phyloP scores from a whole-genome alignment of 441 rosid genomes.

The Arabidopsis lyrata region DNA sequence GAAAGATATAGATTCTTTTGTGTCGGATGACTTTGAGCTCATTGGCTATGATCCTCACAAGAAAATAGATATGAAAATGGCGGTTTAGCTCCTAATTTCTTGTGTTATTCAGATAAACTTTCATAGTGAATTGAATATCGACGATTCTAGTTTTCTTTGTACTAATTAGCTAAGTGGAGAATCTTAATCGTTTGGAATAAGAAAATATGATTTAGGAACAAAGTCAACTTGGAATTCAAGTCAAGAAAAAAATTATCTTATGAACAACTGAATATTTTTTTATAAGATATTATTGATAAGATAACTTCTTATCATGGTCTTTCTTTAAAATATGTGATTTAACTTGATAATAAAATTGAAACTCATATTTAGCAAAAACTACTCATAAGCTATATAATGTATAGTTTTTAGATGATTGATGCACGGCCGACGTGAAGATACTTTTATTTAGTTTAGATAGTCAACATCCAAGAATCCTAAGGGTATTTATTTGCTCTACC shows the following conservation, averaged over 20 bases:
- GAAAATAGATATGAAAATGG: conserved; percentile 73
- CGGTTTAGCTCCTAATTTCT: conserved; percentile 22
- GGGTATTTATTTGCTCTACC: conserved; percentile 4
- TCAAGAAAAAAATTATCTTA: background rate
- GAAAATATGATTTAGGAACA: background rate
- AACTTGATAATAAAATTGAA: background rate
- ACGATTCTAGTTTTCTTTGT: background rate
- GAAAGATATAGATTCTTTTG: conserved; percentile 67
- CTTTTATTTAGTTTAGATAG: conserved; percentile 16
- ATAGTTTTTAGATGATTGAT: conserved; percentile 8
- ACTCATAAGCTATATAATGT: background rate
- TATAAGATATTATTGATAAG: background rate
- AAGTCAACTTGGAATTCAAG: background rate
- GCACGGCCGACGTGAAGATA: background rate
- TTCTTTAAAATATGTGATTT: background rate
- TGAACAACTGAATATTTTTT: background rate
- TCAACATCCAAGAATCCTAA: conserved; percentile 12
- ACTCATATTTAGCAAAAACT: background rate
- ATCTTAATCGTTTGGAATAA: conserved; percentile 4
- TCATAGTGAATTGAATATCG: background rate
- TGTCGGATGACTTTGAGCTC: conserved; percentile 68
- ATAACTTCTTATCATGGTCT: background rate
- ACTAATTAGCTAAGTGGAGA: conserved; percentile 3
- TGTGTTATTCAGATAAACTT: background rate
- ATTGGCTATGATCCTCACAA: conserved; percentile 75